phyloP scores from a whole-genome alignment of 176 grass and related monocot species.

The Triticum dicoccoides region DNA sequence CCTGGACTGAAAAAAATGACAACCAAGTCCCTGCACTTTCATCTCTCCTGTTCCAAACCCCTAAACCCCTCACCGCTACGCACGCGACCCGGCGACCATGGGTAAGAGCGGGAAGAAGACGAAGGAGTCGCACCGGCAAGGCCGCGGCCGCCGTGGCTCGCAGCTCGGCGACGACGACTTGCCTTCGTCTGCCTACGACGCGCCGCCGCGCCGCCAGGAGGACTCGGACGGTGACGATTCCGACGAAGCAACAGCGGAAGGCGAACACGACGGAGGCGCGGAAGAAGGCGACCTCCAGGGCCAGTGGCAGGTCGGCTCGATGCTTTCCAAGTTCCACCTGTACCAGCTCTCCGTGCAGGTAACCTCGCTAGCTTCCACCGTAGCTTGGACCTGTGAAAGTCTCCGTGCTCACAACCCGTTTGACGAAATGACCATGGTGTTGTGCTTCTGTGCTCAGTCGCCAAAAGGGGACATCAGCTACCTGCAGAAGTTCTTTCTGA shows the following conservation, averaged over 20 bases:
- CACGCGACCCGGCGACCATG: too few relatives aligned
- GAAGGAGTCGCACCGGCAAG: slow-evolving; percentile 49
- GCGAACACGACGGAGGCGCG: slow-evolving; percentile 30
- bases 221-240: slow-evolving; percentile 32
- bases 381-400: neutral
- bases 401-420: slow-evolving; percentile 1
- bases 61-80: too few relatives aligned
- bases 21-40: too few relatives aligned
- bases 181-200: slow-evolving; percentile 60
- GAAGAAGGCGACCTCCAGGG: slow-evolving; percentile 14
- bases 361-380: neutral
- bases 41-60: too few relatives aligned
- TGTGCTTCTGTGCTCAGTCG: slow-evolving; percentile 39
- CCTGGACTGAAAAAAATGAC: too few relatives aligned
- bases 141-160: slow-evolving; percentile 30
- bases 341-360: slow-evolving; percentile 93
- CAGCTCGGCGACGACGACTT: slow-evolving; percentile 32
- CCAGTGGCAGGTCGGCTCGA: neutral
- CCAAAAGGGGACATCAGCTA: slow-evolving; percentile 89
- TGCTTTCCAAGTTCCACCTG: slow-evolving; percentile 79
- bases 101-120: slow-evolving; percentile 90
- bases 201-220: slow-evolving; percentile 1
- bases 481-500: slow-evolving; percentile 85
- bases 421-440: slow-evolving; percentile 10
- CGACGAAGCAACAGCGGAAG: slow-evolving; percentile 21